Evolutionary conservation across 2,329 filamentous ascomycete genomes (phyloP), one percentile per base, ranked within the genome.

Genomic region (Penicillium crustosum): DNA sequence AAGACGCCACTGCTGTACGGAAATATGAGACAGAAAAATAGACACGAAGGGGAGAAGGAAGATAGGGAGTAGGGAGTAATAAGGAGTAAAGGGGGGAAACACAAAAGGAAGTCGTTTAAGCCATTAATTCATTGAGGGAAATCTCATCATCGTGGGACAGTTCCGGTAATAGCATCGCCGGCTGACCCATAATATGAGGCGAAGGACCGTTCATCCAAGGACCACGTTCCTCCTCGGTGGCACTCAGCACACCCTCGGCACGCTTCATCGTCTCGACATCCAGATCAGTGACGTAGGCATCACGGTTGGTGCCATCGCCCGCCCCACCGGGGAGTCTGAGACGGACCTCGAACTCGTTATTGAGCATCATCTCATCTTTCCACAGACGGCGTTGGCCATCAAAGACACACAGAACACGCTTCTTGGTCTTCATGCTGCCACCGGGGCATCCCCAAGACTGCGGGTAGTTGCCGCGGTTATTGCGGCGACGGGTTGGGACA

Each of bases 361-460:
- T 91, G 49, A 99, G 87, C 92, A 97, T 96, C 91, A 97, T 94
- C 77, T 99, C 94, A 72, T 99, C 94, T 80, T 97, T 97, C 84
- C 90, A 94, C 49, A 99, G 83, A 42, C 93, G 87, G 53, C 93
- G 87, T 17, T 83, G 83, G 0, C 94, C 94, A 70, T 97, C 92
- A 69, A 95, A 99, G 21, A 96, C 90, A 63, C 91, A 91, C 69
- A 97, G 82, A 55, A 97, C 91, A 29, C 94, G 90, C 85, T 97
- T 97, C 86, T 95, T 97, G 86, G 96, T 95, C 72, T 90, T 95
- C 91, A 97, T 96, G 80, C 94, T 92, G 69, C 91, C 89, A 69
- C 90, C 88, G 61, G 93, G 86, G 68, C 93, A 94, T 52, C 94
- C 93, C 94, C 94, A 99, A 2, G 90, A 93, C 0, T 90, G 86